phyloP scores from a whole-genome alignment of 805 yeast genomes.

The Starmera quercuum region DNA sequence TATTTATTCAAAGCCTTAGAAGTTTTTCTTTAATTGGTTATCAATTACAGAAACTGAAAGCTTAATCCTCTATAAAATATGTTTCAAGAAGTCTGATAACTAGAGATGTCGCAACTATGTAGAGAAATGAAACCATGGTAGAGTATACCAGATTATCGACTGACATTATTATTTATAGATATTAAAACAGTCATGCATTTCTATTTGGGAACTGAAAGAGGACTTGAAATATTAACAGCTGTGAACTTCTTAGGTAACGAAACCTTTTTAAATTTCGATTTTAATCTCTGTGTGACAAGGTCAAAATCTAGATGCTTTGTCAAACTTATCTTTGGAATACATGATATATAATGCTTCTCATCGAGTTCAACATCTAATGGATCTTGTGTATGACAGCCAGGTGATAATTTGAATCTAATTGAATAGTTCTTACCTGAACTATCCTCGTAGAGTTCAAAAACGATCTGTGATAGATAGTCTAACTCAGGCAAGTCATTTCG shows the following conservation, averaged over 20 bases:
- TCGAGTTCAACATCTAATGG: slow-evolving; percentile 96
- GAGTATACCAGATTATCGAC: too few relatives aligned
- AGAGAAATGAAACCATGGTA: too few relatives aligned
- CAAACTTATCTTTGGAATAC: slow-evolving; percentile 83
- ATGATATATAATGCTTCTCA: slow-evolving; percentile 92
- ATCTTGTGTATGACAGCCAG: slow-evolving; percentile 97
- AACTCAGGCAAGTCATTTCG: slow-evolving; percentile 94
- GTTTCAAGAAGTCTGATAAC: too few relatives aligned
- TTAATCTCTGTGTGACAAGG: slow-evolving; percentile 72
- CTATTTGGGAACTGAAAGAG: slow-evolving; percentile 23
- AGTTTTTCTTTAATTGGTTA: background rate
- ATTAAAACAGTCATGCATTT: background rate
- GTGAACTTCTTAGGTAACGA: slow-evolving; percentile 85
- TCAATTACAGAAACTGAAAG: too few relatives aligned
- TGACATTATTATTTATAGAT: background rate
- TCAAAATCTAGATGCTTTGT: slow-evolving; percentile 93
- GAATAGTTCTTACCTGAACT: slow-evolving; percentile 75
- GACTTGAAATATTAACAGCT: slow-evolving; percentile 81
- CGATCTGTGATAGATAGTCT: slow-evolving; percentile 90
- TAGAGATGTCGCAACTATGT: too few relatives aligned
- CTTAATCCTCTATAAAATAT: too few relatives aligned
- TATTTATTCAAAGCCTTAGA: too few relatives aligned
- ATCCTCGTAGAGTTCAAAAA: slow-evolving; percentile 89
- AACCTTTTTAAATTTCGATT: slow-evolving; percentile 78
- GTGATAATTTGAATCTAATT: slow-evolving; percentile 84